Base-by-base conservation (phyloP, 139 green algal species). In the Coelastrella sp. region DNA sequence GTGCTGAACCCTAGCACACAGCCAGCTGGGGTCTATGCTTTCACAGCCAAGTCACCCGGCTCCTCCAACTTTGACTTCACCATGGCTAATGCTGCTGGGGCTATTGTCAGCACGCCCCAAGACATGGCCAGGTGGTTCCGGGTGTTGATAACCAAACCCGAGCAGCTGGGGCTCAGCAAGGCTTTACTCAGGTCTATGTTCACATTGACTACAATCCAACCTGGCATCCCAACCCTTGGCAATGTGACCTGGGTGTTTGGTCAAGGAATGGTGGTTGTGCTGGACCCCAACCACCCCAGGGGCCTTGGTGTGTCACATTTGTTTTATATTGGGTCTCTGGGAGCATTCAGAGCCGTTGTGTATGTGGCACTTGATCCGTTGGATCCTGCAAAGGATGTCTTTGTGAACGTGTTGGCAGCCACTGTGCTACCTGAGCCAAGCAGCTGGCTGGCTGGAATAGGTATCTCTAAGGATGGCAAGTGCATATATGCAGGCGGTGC, bases 121-220 rank as follows among this genome's bases (percentile, higher is more conserved):
- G 84, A 89, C 70, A 89, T 89, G 84, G 57, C 22, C 4, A 81
- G 63, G 6, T 89, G 84, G 84, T 82, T 89, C 14, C 66, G 72
- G 35, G 84, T 56, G 24, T 27, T 83, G 57, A 19, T 82, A 10
- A 27, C 49, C 22, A 4, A 82, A 10, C 70, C 84, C 20, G 84
- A 59, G 6, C 27, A 35, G 4, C 6, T 89, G 35, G 84, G 84
- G 27, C n/a, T 89, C 11, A 57, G 70, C 57, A 82, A 73, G n/a
- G 68, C n/a, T 22, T 19, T 73, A 22, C 9, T 89, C 0, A 70
- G 27, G 8, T 57, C 80, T 56, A 66, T 89, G 8, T 72, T 89
- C 11, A 25, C 7, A 49, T 24, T 89, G 4, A 57, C 65, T 8
- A 89, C 82, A 14, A 8, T 56, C 8, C 25, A 78, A 5, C 63